Evolutionary conservation across 768 basidiomycete genomes (phyloP), one percentile per base, ranked within the genome.

Genomic region (Lactifluus piperatus): DNA sequence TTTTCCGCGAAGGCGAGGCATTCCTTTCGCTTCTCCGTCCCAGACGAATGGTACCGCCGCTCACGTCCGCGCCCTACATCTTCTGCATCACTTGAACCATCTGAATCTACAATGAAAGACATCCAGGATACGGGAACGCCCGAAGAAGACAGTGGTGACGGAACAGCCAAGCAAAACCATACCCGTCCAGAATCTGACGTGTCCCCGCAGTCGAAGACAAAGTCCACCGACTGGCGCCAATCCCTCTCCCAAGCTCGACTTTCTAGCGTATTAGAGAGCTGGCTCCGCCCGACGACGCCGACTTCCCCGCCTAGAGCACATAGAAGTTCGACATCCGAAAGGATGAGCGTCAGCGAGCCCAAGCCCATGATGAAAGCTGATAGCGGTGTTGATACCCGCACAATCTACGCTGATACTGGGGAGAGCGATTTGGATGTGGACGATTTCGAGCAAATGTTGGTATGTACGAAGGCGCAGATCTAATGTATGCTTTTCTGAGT

Each of bases 1-100:
- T 76, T 77, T 62, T 71, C 73, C n/a, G 65, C 71, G 4, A 64
- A 68, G 29, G 77, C 77, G 1, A 72, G 66, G 20, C 80, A 81
- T 9, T 67, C 64, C 8, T 81, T 86, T 66, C 76, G 78, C 27
- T 79, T 91, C 56, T 86, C 84, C 61, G 81, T 92, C 8, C 86
- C 86, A 2, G 86, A 86, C 54, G 84, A 86, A 67, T 91, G 85
- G 90, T 91, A 82, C 70, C 81, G 83, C 57, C 80, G 86, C 18
- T 81, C 83, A 20, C 86, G 79, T 61, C 78, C 83, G 7, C 80
- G 81, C 0, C 74, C 71, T 39, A 66, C 76, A 2, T 81, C 82
- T 2, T 71, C 72, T 14, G 68, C 75, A 24, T 79, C 80, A 0
- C 53, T 73, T 9, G 76, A 76, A 34, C 79, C 81, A 3, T 83